phyloP scores from a whole-genome alignment of 371 early-diverging fungal species.

The Thermomucor indicae-seudaticae region DNA sequence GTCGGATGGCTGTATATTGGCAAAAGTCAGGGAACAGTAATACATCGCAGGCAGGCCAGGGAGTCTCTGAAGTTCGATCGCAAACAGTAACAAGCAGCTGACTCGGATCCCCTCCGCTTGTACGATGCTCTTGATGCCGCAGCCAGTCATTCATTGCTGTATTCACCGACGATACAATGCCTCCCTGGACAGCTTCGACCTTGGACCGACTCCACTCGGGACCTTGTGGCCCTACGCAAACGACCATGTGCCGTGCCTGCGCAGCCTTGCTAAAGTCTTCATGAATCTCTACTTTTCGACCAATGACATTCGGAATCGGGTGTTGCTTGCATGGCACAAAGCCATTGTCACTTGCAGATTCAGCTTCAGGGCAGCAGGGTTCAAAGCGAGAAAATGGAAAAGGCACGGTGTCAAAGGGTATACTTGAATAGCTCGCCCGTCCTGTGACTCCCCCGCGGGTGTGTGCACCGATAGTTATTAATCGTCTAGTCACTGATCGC shows the following conservation, averaged over 20 bases:
- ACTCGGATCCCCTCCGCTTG: neutral
- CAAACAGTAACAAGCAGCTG: constrained; percentile 21
- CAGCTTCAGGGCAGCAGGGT: constrained; percentile 35
- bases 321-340: constrained; percentile 39
- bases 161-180: constrained; percentile 7
- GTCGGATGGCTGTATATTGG: constrained; percentile 13
- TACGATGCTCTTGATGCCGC: neutral
- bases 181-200: constrained; percentile 30
- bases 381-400: constrained; percentile 40
- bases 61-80: constrained; percentile 14
- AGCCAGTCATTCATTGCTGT: constrained; percentile 1
- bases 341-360: constrained; percentile 18
- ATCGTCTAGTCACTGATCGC: too few species aligned
- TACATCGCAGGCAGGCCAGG: constrained; percentile 21
- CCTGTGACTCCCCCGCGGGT: too few species aligned
- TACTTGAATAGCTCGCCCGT: neutral
- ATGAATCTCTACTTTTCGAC: constrained; percentile 36
- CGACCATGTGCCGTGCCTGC: constrained; percentile 33
- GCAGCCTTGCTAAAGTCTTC: constrained; percentile 13
- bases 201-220: constrained; percentile 41
- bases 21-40: constrained; percentile 41
- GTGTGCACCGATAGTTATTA: too few species aligned
- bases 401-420: constrained; percentile 38
- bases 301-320: constrained; percentile 38
- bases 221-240: constrained; percentile 35